Percentiles rank a stretch among this genome's conserved stretches.
Conservation (phyloP, 805 yeast genomes). For the Martiniozyma abietophila region DNA sequence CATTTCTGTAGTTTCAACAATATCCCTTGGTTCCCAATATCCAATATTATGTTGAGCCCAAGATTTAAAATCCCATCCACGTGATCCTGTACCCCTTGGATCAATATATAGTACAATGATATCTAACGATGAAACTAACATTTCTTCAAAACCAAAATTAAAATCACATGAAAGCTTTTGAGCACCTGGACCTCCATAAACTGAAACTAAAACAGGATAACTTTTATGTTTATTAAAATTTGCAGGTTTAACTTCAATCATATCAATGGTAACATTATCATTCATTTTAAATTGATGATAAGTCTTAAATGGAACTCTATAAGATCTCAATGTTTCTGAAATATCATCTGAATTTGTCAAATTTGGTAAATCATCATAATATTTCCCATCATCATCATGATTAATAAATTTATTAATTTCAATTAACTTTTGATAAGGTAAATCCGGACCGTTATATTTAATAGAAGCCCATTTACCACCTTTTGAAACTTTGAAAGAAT, state of each 20-base stretch:
- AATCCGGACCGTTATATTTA: constrained; percentile 37
- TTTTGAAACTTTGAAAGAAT: constrained; percentile 43
- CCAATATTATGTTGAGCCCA: constrained; percentile 55
- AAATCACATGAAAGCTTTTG: constrained; percentile 43
- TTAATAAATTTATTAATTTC: constrained; percentile 14
- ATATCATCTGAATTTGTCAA: constrained; percentile 11
- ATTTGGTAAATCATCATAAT: constrained; percentile 11
- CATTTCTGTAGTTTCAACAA: constrained; percentile 39
- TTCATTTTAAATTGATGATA: constrained; percentile 25
- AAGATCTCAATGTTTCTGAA: constrained; percentile 19
- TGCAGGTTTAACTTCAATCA: constrained; percentile 56
- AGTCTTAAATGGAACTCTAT: constrained; percentile 43
- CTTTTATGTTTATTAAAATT: constrained; percentile 34
- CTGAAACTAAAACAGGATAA: constrained; percentile 59
- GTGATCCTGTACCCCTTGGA: constrained; percentile 78
- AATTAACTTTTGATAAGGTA: constrained; percentile 38
- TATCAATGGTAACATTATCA: constrained; percentile 35
- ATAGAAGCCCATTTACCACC: constrained; percentile 45
- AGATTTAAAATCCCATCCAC: constrained; percentile 57
- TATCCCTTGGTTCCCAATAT: constrained; percentile 68
- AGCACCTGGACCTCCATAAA: constrained; percentile 80
- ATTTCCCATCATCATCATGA: constrained; percentile 5
- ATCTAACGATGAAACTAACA: constrained; percentile 45
- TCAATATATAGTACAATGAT: constrained; percentile 60
- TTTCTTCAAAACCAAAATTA: constrained; percentile 47